Evolutionary conservation across 768 basidiomycete species (phyloP), one percentile per base, ranked within the genome.

Genomic region (Serendipita sp.): DNA sequence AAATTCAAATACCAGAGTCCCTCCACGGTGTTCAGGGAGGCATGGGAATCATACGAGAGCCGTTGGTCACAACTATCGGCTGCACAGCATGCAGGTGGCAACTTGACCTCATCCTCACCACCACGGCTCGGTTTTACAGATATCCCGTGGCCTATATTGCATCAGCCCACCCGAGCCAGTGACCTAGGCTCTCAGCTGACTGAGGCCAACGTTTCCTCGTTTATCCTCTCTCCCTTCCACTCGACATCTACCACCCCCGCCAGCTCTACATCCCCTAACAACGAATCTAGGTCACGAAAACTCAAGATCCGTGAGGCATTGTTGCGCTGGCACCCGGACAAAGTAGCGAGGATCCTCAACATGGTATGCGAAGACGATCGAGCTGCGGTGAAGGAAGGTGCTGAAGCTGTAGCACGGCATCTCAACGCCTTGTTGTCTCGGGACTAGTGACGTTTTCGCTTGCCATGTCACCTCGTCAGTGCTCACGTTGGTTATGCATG

Each of bases 281-380:
- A 34, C n/a, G 56, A 60, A 28, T 73, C 68, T 0, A 74, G 73
- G 41, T 79, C 79, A 64, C 66, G 72, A 68, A 81, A 78, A 72
- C 83, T 83, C 48, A 75, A 80, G 45, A 73, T 88, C 3, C 78
- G 86, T 38, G 78, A 77, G 56, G 82, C 84, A 0, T 72, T 89
- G 48, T 72, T 88, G 65, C 77, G 83, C 7, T 87, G 84, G 80
- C 85, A 85, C 70, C 85, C 85, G 1, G 85, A 86, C 71, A 86
- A 85, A 74, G 74, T 81, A 68, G 76, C 78, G 2, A 64, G 67
- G 1, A 66, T 84, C 15, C 68, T 83, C n/a, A 67, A 70, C 15
- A 75, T 77, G 41, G 77, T 82, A 5, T 71, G 72, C 0, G 74
- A 75, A 1, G 75, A 76, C n/a, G 81, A 84, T 65, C 64, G 72